A percentile compares a stretch with the other conserved stretches of the same genome.
phyloP scores from a whole-genome alignment of 1,139 yeast species.

The Suhomyces terraborum region DNA sequence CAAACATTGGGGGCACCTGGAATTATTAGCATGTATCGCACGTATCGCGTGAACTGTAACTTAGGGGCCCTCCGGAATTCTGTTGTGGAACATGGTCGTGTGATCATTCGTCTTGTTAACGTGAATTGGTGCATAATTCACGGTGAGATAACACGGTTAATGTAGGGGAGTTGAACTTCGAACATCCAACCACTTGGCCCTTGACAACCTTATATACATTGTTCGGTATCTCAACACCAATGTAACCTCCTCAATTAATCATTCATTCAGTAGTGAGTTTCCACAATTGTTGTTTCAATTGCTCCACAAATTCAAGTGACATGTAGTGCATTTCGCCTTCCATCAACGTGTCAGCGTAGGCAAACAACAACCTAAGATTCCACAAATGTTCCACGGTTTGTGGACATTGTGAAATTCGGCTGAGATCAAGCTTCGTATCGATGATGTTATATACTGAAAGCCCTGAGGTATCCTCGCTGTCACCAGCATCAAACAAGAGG shows the following conservation, averaged over 20 bases:
- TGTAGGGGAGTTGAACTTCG: no score
- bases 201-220: background rate
- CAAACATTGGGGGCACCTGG: no score
- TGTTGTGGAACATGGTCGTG: constrained; percentile 1
- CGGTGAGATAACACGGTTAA: no score
- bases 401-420: constrained; percentile 48
- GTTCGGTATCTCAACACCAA: no score
- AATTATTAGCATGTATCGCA: no score
- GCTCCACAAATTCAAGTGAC: constrained; percentile 52
- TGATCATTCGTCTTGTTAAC: background rate
- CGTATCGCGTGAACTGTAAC: no score
- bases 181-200: background rate
- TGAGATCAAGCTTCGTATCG: constrained; percentile 59
- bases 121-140: no score
- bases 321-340: constrained; percentile 41
- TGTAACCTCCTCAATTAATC: no score
- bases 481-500: constrained; percentile 34
- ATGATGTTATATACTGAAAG: constrained; percentile 49
- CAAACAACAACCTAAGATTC: constrained; percentile 65
- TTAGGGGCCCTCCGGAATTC: background rate
- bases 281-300: constrained; percentile 51
- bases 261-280: constrained; percentile 7
- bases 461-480: constrained; percentile 20
- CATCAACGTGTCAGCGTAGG: constrained; percentile 53
- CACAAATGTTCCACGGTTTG: constrained; percentile 57